Base-by-base conservation (phyloP, 768 basidiomycete species). In the Lentinula sp. region DNA sequence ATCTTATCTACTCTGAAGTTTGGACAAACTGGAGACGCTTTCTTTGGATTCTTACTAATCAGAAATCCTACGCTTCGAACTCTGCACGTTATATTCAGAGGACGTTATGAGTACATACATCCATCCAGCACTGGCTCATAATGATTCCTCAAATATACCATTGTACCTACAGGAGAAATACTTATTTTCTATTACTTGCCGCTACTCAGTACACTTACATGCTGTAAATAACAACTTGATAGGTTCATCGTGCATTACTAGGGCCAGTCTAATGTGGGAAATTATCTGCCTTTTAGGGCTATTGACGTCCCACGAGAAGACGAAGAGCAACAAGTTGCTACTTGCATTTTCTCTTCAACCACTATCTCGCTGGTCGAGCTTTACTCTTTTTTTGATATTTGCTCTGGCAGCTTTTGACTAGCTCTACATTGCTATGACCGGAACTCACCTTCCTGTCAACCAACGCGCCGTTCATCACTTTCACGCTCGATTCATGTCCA, bases 381-480 rank as follows among this genome's bases (percentile, higher is more conserved):
- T 49, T 7, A 6, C 13, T 42, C 23, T 7, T 42, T 43, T 31
- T 54, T 13, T 39, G 4, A 16, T 40, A 8, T 42, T 18, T 31
- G 50, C 49, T 52, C 59, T 51, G 59, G 49, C 9, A 52, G 59
- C 59, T n/a, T n/a, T 48, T 21, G 16, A 18, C 23, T 45, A 23
- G 4, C 34, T 39, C 11, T 10, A 56, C 54, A 56, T 42, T 49
- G 32, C 57, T 49, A 59, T 46, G 43, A 16, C 46, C 32, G 37
- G 45, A 49, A 49, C 45, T 28, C 57, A 59, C 35, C 43, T 59
- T 39, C 32, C 57, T 35, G 13, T 49, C 15, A 56, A 56, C n/a
- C 57, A 58, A 58, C 57, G 46, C 57, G 43, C 57, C 42, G 43
- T 31, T 59, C 57, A 59, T 21, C 57, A 59, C 34, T 2, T 59